Evolutionary conservation across 768 basidiomycete species (phyloP), one percentile per base, ranked within the genome.

Genomic region (Lentinula lateritia): DNA sequence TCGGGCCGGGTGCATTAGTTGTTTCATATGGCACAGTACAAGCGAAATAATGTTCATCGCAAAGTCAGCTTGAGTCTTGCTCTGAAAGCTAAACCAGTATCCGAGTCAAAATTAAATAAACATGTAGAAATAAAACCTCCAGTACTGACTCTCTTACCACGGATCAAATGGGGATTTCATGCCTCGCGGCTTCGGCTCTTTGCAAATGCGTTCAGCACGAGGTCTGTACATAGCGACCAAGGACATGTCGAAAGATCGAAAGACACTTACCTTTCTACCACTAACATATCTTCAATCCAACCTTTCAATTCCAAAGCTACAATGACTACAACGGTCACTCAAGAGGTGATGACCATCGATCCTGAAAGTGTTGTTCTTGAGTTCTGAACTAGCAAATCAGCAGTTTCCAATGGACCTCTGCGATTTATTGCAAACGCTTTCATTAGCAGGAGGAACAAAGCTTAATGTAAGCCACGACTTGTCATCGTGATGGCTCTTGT

Each of bases 371-470:
- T 13, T 39, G 2, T 20, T 18, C 5, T 13, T 6, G 20, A 34
- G 20, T 6, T 39, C 35, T 54, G 53, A 54, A 34, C 10, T 15
- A n/a, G 18, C 6, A 3, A 18, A 54, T 39, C 38, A 54, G 53
- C 18, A 56, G 4, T 43, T 70, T 61, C 78, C 81, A 55, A 69
- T 81, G 61, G 82, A 86, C 69, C 73, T 87, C 32, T 86, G 85
- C 67, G 75, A 78, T 52, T 72, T 86, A 0, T 61, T 87, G 41
- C 78, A 80, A 54, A 76, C 77, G 6, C 48, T 60, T 42, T 60
- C 59, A 20, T 38, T 60, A 32, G 39, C 36, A 52, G 48, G 50
- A 50, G 46, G 52, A 9, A 35, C 16, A 34, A 67, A 70, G 32
- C 62, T 64, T 62, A 71, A 77, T 73, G 75, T 73, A 46, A 63